phyloP scores from a whole-genome alignment of 805 yeast genomes.

The Sugiyamaella americana region DNA sequence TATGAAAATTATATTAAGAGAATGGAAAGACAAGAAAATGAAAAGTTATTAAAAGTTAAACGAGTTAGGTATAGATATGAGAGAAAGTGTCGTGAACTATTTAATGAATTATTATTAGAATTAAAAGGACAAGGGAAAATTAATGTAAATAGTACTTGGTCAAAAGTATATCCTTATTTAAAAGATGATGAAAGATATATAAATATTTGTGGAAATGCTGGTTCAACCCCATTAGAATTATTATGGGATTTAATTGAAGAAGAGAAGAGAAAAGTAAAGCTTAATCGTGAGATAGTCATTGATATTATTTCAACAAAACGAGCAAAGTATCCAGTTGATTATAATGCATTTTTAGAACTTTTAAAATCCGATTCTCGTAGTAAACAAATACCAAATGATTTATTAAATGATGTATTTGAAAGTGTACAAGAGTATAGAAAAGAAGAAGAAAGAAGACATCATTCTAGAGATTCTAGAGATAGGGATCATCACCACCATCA shows the following conservation, averaged over 20 bases:
- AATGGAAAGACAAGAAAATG: constrained; percentile 28
- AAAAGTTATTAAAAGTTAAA: constrained; percentile 26
- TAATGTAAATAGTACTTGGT: constrained; percentile 52
- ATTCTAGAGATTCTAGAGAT: constrained; percentile 6
- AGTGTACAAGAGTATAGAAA: constrained; percentile 22
- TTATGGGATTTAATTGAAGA: constrained; percentile 71
- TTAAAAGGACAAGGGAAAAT: constrained; percentile 33
- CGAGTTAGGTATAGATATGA: constrained; percentile 48
- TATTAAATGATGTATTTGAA: constrained; percentile 30
- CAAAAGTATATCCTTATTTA: constrained; percentile 38
- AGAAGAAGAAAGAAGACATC: constrained; percentile 10
- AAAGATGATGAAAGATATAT: constrained; percentile 53
- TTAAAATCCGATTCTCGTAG: neutral
- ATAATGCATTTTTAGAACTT: neutral
- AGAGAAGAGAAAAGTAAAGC: constrained; percentile 47
- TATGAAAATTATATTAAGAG: constrained; percentile 39
- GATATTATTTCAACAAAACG: constrained; percentile 39
- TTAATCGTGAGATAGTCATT: constrained; percentile 54
- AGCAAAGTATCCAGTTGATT: neutral
- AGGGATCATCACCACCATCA: constrained; percentile 9
- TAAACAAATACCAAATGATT: constrained; percentile 20
- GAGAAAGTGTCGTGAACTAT: constrained; percentile 59
- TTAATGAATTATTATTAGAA: constrained; percentile 41
- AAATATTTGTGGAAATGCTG: constrained; percentile 63
- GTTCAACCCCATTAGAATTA: constrained; percentile 70